Evolutionary conservation across 2,329 filamentous ascomycete species (phyloP).

Genomic region (Cercospora sesami): DNA sequence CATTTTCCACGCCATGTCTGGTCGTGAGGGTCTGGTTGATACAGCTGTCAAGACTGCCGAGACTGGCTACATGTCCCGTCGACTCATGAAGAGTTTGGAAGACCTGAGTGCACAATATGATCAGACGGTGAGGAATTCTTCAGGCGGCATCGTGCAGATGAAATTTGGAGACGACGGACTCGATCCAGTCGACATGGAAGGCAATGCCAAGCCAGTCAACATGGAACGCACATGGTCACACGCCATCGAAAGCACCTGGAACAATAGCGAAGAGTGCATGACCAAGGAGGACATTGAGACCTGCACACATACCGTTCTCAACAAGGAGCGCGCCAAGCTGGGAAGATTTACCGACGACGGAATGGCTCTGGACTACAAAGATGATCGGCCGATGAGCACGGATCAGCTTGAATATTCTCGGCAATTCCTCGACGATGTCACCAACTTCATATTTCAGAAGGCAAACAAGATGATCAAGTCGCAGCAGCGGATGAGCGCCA

Average conservation of each 20-base stretch:
- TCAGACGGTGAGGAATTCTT: slow-evolving; percentile 88
- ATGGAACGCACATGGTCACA: slow-evolving; percentile 91
- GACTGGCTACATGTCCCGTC: slow-evolving; percentile 97
- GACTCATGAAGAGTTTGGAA: slow-evolving; percentile 96
- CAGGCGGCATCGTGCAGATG: slow-evolving; percentile 88
- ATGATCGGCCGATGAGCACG: slow-evolving; percentile 66
- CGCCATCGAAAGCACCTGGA: slow-evolving; percentile 71
- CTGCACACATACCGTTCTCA: slow-evolving; percentile 68
- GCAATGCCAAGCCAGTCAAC: slow-evolving; percentile 84
- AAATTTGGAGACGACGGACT: slow-evolving; percentile 95
- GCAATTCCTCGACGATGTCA: slow-evolving; percentile 76
- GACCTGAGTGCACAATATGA: slow-evolving; percentile 94
- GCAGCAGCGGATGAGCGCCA: slow-evolving; percentile 28
- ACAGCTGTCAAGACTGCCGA: slow-evolving; percentile 98
- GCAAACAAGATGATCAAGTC: slow-evolving; percentile 33
- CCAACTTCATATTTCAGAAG: slow-evolving; percentile 61
- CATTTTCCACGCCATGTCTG: slow-evolving; percentile 96
- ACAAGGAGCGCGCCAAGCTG: slow-evolving; percentile 66
- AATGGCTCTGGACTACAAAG: slow-evolving; percentile 63
- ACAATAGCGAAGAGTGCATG: slow-evolving; percentile 72
- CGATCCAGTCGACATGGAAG: slow-evolving; percentile 97
- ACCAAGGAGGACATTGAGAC: slow-evolving; percentile 70
- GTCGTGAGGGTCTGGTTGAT: slow-evolving; percentile 96
- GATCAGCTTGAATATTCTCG: slow-evolving; percentile 70
- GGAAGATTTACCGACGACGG: slow-evolving; percentile 34